Conservation (phyloP, 768 basidiomycete species). For the Kwoniella dendrophila region DNA sequence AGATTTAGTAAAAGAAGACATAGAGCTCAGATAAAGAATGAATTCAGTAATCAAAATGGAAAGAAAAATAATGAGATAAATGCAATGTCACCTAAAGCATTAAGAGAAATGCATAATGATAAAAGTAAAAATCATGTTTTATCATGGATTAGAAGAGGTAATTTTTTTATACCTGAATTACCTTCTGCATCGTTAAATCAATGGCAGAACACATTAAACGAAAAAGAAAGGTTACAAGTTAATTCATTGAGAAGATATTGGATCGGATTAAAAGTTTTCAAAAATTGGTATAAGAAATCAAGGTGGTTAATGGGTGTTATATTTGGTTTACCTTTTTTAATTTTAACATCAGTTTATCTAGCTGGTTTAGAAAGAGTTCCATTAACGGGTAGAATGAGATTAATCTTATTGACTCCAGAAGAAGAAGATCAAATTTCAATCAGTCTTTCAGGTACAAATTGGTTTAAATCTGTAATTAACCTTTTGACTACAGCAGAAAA, state of each 20-base stretch:
- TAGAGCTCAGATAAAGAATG: too few relatives aligned
- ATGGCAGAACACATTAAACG: constrained; percentile 26
- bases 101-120: neutral
- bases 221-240: constrained; percentile 34
- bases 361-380: constrained; percentile 51
- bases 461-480: constrained; percentile 79
- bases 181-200: constrained; percentile 33
- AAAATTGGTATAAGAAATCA: constrained; percentile 24
- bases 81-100: constrained; percentile 7
- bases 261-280: constrained; percentile 32
- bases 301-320: constrained; percentile 31
- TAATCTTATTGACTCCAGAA: constrained; percentile 86
- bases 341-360: constrained; percentile 39
- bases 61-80: neutral
- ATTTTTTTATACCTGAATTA: constrained; percentile 44
- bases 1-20: constrained; percentile 1
- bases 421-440: constrained; percentile 88
- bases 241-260: constrained; percentile 38
- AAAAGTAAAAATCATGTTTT: constrained; percentile 5
- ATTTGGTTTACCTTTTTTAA: constrained; percentile 40
- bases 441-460: constrained; percentile 78
- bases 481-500: constrained; percentile 69
- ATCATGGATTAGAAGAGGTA: neutral
- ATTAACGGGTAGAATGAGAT: constrained; percentile 65
- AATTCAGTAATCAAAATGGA: neutral